phyloP scores from a whole-genome alignment of 768 basidiomycete genomes.

The Sporobolomyces pararoseus region DNA sequence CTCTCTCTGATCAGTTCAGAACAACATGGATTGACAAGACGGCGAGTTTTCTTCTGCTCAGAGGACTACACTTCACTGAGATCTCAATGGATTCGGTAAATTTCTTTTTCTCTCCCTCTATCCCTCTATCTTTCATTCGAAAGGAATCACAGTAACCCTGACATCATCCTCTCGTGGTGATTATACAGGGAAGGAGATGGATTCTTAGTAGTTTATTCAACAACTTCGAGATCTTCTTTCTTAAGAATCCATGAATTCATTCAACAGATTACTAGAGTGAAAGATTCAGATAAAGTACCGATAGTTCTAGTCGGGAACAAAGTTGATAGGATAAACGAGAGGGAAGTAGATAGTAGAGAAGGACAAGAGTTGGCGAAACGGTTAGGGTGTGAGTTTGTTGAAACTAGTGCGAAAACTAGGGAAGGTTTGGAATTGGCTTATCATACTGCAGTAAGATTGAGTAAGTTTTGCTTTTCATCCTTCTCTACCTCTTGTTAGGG shows the following conservation, averaged over 20 bases:
- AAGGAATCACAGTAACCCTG: background rate
- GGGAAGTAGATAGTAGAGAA: constrained; percentile 89
- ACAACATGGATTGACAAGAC: too few species aligned
- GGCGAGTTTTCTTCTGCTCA: background rate
- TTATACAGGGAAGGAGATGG: constrained; percentile 70
- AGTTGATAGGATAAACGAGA: constrained; percentile 89
- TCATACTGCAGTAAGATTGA: constrained; percentile 64
- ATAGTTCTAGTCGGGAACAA: constrained; percentile 98
- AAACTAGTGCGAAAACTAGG: constrained; percentile 93
- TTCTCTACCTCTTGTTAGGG: background rate
- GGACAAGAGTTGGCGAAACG: constrained; percentile 73
- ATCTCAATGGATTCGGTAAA: constrained; percentile 47
- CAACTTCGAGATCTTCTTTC: constrained; percentile 95
- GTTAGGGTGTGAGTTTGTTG: constrained; percentile 89
- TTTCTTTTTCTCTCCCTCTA: too few species aligned
- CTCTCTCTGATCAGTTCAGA: background rate
- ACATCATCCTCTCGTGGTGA: background rate
- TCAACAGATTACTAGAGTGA: constrained; percentile 85
- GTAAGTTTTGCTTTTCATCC: constrained; percentile 13
- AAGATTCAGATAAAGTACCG: constrained; percentile 92
- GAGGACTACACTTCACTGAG: constrained; percentile 47
- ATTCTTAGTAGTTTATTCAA: constrained; percentile 94
- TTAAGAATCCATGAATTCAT: constrained; percentile 96
- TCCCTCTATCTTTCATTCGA: background rate
- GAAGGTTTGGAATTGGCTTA: constrained; percentile 88